Percentiles rank a stretch among this genome's conserved stretches.
Evolutionary conservation across 2,329 filamentous ascomycete genomes (phyloP).

Genomic region (Aspergillus pseudotamarii): DNA sequence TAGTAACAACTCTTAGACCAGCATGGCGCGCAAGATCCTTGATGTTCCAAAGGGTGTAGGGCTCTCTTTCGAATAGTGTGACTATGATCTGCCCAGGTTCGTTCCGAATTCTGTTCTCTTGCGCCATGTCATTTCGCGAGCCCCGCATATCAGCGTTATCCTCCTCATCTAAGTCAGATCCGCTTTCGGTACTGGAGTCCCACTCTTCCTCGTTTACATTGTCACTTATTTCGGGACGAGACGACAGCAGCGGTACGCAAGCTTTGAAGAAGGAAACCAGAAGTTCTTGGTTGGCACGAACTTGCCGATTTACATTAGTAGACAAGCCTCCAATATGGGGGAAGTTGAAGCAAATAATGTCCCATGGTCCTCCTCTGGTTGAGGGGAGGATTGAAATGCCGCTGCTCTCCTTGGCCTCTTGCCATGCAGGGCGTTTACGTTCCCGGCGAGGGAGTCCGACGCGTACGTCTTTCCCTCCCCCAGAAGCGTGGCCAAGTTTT

Average conservation of each 20-base stretch:
- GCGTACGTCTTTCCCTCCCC: slow-evolving; percentile 48
- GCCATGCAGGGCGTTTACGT: slow-evolving; percentile 34
- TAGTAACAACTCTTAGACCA: slow-evolving; percentile 49
- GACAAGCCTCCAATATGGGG: slow-evolving; percentile 91
- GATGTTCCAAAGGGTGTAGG: slow-evolving; percentile 95
- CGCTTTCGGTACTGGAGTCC: slow-evolving; percentile 26
- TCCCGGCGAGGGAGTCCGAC: slow-evolving; percentile 39
- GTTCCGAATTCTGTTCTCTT: slow-evolving; percentile 23
- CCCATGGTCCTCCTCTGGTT: slow-evolving; percentile 55
- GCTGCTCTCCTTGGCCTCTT: slow-evolving; percentile 14
- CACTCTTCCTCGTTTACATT: slow-evolving; percentile 29
- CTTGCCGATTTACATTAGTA: slow-evolving; percentile 92
- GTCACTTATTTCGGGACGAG: slow-evolving; percentile 25
- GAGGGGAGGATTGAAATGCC: slow-evolving; percentile 1
- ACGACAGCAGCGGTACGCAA: slow-evolving; percentile 45
- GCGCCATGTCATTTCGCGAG: not conserved
- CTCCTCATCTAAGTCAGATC: slow-evolving; percentile 22
- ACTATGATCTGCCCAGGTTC: slow-evolving; percentile 67
- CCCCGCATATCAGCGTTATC: slow-evolving; percentile 14
- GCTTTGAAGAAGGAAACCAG: slow-evolving; percentile 53
- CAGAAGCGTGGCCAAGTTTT: slow-evolving; percentile 41
- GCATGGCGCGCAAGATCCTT: slow-evolving; percentile 78
- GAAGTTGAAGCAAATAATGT: slow-evolving; percentile 92
- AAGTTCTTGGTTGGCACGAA: slow-evolving; percentile 78
- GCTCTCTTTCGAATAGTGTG: slow-evolving; percentile 89